These are phyloP conservation scores for Phyllosticta citribraziliensis DNA, from an alignment of 2,329 filamentous ascomycete genomes.

Conservation along the genomic window DNA sequence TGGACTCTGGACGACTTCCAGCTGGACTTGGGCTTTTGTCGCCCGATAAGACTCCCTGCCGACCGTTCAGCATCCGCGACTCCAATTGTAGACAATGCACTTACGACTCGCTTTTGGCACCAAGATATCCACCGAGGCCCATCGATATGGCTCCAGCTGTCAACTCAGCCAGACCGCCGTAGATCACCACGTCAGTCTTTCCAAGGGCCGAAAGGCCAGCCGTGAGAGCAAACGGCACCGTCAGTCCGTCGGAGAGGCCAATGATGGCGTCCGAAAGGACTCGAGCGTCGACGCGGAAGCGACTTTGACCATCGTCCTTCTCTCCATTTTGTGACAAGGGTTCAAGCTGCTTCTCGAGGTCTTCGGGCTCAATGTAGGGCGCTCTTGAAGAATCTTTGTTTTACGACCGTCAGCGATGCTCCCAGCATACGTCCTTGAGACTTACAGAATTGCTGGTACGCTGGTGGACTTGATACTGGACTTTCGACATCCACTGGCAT, in stretches of 20 bases:
- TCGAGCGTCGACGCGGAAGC: neutral
- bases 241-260: slow-evolving; percentile 68
- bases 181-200: slow-evolving; percentile 21
- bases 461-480: neutral
- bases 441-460: neutral
- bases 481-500: neutral
- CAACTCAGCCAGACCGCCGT: slow-evolving; percentile 63
- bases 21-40: neutral
- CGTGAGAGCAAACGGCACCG: slow-evolving; percentile 69
- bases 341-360: neutral
- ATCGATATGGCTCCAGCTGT: slow-evolving; percentile 66
- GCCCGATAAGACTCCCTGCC: neutral
- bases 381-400: neutral
- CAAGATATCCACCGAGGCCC: slow-evolving; percentile 64
- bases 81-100: neutral
- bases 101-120: slow-evolving; percentile 46
- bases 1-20: neutral
- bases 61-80: neutral
- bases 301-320: neutral
- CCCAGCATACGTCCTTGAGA: neutral
- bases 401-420: neutral
- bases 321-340: neutral
- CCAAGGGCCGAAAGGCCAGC: slow-evolving; percentile 54
- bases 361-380: neutral
- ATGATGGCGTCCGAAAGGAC: slow-evolving; percentile 56